Base-by-base conservation (phyloP, 2,329 filamentous ascomycete genomes). In the Apiospora marii region DNA sequence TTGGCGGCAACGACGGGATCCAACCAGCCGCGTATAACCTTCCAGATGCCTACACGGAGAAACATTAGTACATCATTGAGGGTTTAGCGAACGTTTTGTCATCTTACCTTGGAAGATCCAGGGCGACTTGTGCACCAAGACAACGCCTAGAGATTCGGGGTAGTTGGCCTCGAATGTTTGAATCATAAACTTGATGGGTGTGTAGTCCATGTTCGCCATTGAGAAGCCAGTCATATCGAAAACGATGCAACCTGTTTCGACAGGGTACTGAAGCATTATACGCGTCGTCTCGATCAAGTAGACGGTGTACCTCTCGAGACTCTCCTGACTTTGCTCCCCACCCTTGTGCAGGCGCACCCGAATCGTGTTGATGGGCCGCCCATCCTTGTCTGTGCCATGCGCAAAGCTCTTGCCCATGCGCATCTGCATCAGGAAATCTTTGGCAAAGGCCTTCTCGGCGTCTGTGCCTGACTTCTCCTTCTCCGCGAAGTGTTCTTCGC, bases 111-210 rank as follows among this genome's bases (percentile, higher is more conserved):
- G 95, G 85, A 99, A 99, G 67, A 99, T 86, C 96, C 96, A 99
- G 4, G 96, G 96, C 0, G 96, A 92, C 82, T 98, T 98, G 86
- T 99, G 96, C 49, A 99, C 94, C 67, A 98, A 89, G 3, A 98
- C 94, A 2, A 93, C 89, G 41, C 96, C 96, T 0, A 99, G 88
- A 68, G 91, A 96, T 82, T 99, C 96, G 0, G 96, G 96, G 78
- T 98, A 99, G 82, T 99, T 98, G 73, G 96, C 96, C 85, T 99
- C 96, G 80, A 99, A 99, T 82, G 95, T 98, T 83, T 98, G 97
- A 83, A 99, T 98, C 93, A 99, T 98, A 84, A 98, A 99, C 80
- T 98, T 99, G 72, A 99, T 94, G 0, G 96, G 96, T 0, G 93
- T 90, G 82, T 98, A 98, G 82, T 99, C 96, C 96, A 99, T 98